Evolutionary conservation across 208 protist genomes (phyloP).

Genomic region (Novymonas esmeraldas): DNA sequence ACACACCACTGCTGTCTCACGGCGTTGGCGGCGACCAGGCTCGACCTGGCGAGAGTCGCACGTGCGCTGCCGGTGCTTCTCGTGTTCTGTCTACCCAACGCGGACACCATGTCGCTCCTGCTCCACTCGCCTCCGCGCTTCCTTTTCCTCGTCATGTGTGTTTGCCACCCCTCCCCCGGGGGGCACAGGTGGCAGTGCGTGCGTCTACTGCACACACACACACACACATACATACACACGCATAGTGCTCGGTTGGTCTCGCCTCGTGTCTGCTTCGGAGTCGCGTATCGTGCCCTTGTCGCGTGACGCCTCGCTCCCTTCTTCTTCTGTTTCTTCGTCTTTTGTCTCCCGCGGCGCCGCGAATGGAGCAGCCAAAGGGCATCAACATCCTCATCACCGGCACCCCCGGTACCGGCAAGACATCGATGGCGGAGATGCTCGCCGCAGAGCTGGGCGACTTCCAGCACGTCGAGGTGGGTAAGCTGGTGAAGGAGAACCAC

Average conservation of each 20-base stretch:
- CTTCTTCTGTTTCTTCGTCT: background rate
- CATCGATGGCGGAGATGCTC: constrained; percentile 86
- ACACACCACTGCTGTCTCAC: background rate
- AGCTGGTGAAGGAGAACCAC: constrained; percentile 91
- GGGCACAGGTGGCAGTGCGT: background rate
- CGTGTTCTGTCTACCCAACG: background rate
- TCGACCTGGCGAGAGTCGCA: no score
- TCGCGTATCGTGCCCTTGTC: background rate
- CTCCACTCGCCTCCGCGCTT: background rate
- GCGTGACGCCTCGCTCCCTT: no score
- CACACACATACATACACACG: background rate
- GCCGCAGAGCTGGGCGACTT: constrained; percentile 71
- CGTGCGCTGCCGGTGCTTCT: no score
- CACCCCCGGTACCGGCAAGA: constrained; percentile 98
- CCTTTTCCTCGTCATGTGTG: background rate
- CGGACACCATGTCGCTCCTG: background rate
- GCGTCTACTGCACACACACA: constrained; percentile 1
- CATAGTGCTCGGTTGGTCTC: background rate
- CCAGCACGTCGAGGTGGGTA: constrained; percentile 89
- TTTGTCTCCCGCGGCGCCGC: background rate
- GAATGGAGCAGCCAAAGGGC: constrained; percentile 71
- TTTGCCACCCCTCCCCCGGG: background rate
- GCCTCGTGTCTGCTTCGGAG: no score
- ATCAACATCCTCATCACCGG: constrained; percentile 95
- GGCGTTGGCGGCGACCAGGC: background rate